Base-by-base conservation (phyloP, 257 asterid species). In the Nicotiana noctiflora region DNA sequence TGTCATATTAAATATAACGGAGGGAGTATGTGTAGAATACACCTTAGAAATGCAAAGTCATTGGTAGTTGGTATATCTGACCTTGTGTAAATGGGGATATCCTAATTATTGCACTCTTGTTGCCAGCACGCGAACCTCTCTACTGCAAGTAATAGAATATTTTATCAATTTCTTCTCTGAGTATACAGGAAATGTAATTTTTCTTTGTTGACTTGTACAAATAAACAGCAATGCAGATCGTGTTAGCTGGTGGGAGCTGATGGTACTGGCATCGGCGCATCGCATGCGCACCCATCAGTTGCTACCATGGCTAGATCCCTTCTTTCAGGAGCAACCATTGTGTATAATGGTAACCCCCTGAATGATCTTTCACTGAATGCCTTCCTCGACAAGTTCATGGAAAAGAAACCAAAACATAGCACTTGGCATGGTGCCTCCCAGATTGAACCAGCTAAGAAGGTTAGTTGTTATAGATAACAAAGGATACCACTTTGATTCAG, bases 181-280 rank as follows among this genome's bases (percentile, higher is more conserved):
- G 44, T 74, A 74, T 1, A 49, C 23, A 23, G 44, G 15, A 49
- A 46, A 74, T 44, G 19, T 49, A 49, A 51, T 25, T 74, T 55
- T 49, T 14, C 25, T 74, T 23, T 10, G 51, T 14, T 4, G 79
- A 6, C 79, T 72, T 67, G 23, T 77, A 23, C 68, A 60, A 83
- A 57, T 68, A 67, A 68, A 87, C 94, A 93, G 99, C 88, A 95
- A 95, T 83, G 99, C 97, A 18, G 96, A 95, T 74, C 84, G 86
- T 82, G 93, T 89, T 52, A 94, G 97, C 84, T 95, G 98, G 97
- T 94, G 99, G 96, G 99, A 95, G 91, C 88, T 95, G 80, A 84
- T 67, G 17, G 91, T 89, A 53, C 88, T 95, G 66, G 97, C 97
- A 29, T n/a, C n/a, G n/a, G n/a, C n/a, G n/a, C n/a, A n/a, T 88